Percentiles rank a stretch among this genome's conserved stretches.
These are phyloP conservation scores for Monosporascus sp. DNA, from an alignment of 2,329 filamentous ascomycete species.

Conservation along the genomic window DNA sequence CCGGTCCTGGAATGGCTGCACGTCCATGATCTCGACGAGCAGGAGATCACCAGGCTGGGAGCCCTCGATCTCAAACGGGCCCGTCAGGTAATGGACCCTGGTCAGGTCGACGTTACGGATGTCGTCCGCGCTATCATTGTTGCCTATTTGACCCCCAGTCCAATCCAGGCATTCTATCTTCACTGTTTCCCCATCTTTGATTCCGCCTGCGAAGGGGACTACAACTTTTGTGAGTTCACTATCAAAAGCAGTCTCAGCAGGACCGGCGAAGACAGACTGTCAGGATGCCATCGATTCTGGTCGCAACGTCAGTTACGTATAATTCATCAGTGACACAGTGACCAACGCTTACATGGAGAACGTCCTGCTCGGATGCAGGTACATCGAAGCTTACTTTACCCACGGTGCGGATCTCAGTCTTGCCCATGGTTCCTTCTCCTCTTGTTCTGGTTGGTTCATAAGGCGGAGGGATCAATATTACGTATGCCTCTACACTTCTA, in stretches of 20 bases:
- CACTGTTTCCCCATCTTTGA: conserved; percentile 79
- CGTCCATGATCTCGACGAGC: conserved; percentile 85
- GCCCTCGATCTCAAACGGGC: conserved; percentile 80
- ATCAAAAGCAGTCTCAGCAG: not conserved
- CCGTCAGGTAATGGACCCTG: conserved; percentile 79
- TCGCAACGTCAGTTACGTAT: conserved; percentile 1
- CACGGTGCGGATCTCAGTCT: conserved; percentile 58
- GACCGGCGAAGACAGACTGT: conserved; percentile 50
- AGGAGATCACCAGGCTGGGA: conserved; percentile 82
- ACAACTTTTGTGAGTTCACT: not conserved
- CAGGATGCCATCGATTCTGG: conserved; percentile 90
- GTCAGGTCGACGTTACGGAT: conserved; percentile 80
- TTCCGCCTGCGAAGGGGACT: conserved; percentile 70
- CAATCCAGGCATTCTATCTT: conserved; percentile 93
- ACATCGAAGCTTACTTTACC: conserved; percentile 69
- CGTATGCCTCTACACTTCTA: no score
- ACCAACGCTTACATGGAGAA: conserved; percentile 58
- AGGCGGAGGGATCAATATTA: not conserved
- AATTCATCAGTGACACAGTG: conserved; percentile 8
- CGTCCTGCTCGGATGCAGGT: conserved; percentile 62
- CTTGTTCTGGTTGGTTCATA: not conserved
- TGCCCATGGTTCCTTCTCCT: conserved; percentile 25
- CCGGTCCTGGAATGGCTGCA: conserved; percentile 78
- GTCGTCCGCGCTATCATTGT: conserved; percentile 88
- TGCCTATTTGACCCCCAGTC: conserved; percentile 76